Evolutionary conservation across 2,329 filamentous ascomycete genomes (phyloP).

Genomic region (Aspergillus sp.): DNA sequence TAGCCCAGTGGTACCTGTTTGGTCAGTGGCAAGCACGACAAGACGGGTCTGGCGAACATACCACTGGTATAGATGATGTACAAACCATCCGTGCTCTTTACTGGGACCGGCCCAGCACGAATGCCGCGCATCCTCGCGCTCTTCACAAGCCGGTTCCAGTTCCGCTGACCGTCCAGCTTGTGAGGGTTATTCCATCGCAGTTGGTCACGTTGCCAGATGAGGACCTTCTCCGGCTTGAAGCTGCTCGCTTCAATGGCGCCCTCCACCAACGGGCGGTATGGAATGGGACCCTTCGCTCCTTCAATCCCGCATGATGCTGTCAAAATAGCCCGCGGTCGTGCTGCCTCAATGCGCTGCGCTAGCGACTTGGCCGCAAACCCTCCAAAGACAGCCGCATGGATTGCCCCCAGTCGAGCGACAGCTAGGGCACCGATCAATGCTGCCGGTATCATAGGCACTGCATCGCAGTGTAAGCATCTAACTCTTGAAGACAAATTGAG

Average conservation of each 20-base stretch:
- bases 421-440: conserved; percentile 85
- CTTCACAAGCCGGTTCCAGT: conserved; percentile 76
- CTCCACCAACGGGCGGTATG: conserved; percentile 75
- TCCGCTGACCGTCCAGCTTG: conserved; percentile 66
- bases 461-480: background rate
- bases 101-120: conserved; percentile 72
- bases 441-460: conserved; percentile 93
- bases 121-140: conserved; percentile 67
- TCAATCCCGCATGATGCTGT: conserved; percentile 93
- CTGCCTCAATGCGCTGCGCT: conserved; percentile 85
- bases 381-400: conserved; percentile 91
- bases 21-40: background rate
- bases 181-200: conserved; percentile 70
- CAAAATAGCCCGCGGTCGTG: conserved; percentile 71
- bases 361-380: conserved; percentile 81
- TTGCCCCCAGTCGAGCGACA: conserved; percentile 74
- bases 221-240: conserved; percentile 70
- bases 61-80: conserved; percentile 88
- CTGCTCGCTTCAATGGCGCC: conserved; percentile 67
- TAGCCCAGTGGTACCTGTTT: conserved; percentile 69
- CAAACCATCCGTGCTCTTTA: conserved; percentile 74
- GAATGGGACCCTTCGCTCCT: conserved; percentile 73
- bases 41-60: conserved; percentile 18
- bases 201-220: conserved; percentile 83
- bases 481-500: background rate